Base-by-base conservation (phyloP, 2,329 filamentous ascomycete species). In the Herpomyces periplanetae region DNA sequence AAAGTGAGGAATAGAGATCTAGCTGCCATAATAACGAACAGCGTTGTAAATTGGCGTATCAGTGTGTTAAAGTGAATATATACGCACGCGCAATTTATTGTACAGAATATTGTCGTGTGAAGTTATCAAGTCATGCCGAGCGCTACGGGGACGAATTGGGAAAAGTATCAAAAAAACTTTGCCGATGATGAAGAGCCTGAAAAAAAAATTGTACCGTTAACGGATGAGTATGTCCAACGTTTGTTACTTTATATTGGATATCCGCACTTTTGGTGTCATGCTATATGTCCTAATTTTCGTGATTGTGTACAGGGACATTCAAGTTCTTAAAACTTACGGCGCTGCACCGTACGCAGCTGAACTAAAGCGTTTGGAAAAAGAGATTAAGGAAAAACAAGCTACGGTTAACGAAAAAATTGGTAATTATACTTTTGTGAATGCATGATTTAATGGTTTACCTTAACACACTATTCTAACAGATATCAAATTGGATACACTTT, bases 401-500 rank as follows among this genome's bases (percentile, higher is more conserved):
- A 87, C 71, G 26, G 75, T 96, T 25, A 85, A 96, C 31, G 80
- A 96, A 45, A 96, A 96, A 55, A 91, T 96, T 31, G 80, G 56
- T 32, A 41, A 20, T 22, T 23, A 8, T 41, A n/a, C n/a, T n/a
- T n/a, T n/a, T n/a, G n/a, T n/a, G n/a, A n/a, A n/a, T n/a, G n/a
- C n/a, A n/a, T n/a, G n/a, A n/a, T n/a, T n/a, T n/a, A n/a, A n/a
- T n/a, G n/a, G n/a, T n/a, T n/a, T n/a, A n/a, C n/a, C n/a, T n/a
- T n/a, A n/a, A n/a, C n/a, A n/a, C n/a, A n/a, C n/a, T n/a, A n/a
- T n/a, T n/a, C n/a, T n/a, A n/a, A n/a, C n/a, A n/a, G n/a, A n/a
- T n/a, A n/a, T n/a, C n/a, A n/a, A n/a, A n/a, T n/a, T n/a, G n/a
- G n/a, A n/a, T 41, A 34, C 10, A 11, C 8, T n/a, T 8, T 13